Percentiles rank a stretch among this genome's conserved stretches.
Evolutionary conservation across 1,284 basidiomycete species (phyloP).

Genomic region (Microbotryum silenes-acaulis): DNA sequence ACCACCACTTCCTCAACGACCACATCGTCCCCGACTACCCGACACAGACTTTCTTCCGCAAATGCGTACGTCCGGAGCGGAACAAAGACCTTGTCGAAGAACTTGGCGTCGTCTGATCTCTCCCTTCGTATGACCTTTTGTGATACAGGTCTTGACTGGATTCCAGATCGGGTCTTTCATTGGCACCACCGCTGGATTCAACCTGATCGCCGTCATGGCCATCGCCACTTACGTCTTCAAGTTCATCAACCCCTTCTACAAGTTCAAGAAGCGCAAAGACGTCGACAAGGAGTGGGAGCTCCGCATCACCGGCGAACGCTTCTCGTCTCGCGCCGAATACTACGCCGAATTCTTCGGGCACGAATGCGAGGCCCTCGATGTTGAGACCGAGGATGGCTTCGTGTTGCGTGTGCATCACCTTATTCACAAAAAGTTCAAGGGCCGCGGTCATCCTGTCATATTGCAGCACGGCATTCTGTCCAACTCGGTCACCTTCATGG

Average conservation of each 20-base stretch:
- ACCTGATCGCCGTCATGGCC: slow-evolving; percentile 63
- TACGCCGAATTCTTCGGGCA: slow-evolving; percentile 40
- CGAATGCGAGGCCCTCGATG: slow-evolving; percentile 46
- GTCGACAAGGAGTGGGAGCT: slow-evolving; percentile 22
- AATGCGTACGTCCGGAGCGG: not conserved
- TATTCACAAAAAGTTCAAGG: slow-evolving; percentile 20
- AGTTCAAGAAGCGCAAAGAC: slow-evolving; percentile 12
- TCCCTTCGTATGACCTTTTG: no score
- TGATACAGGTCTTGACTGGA: slow-evolving; percentile 7
- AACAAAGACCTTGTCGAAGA: no score
- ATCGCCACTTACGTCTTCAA: slow-evolving; percentile 53
- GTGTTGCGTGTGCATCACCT: slow-evolving; percentile 38
- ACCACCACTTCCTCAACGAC: slow-evolving; percentile 12
- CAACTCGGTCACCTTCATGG: slow-evolving; percentile 52
- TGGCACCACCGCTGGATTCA: slow-evolving; percentile 52
- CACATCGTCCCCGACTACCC: slow-evolving; percentile 15
- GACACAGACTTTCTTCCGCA: slow-evolving; percentile 16
- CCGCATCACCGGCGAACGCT: slow-evolving; percentile 25
- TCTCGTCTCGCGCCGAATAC: slow-evolving; percentile 17
- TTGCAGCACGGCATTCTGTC: slow-evolving; percentile 53
- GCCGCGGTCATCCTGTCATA: slow-evolving; percentile 49
- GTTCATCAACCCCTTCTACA: slow-evolving; percentile 19
- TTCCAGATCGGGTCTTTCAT: slow-evolving; percentile 15
- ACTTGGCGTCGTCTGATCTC: no score
- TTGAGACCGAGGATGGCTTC: slow-evolving; percentile 54